Conservation (phyloP, 176 grass and related monocot species). For the Eremochloa ophiuroides region DNA sequence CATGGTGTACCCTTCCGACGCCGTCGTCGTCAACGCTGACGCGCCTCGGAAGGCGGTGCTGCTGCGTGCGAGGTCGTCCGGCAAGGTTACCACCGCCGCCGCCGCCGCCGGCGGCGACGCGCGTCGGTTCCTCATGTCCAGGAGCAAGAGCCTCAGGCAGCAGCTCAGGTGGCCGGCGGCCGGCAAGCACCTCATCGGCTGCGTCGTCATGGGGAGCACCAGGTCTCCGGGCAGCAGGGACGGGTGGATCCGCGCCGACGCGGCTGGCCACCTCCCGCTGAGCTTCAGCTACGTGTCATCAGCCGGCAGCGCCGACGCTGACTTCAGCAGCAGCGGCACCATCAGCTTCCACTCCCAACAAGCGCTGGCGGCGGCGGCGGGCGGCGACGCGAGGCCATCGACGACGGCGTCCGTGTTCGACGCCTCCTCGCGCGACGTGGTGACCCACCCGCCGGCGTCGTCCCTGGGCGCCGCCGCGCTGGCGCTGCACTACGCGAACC, state of each 20-base stretch:
- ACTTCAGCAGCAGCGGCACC: neutral
- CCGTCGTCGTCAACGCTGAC: neutral
- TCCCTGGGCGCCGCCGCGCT: constrained; percentile 54
- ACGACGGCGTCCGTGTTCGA: constrained; percentile 38
- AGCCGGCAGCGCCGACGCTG: neutral
- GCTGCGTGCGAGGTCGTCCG: constrained; percentile 24
- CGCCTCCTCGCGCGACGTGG: neutral
- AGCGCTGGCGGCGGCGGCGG: neutral
- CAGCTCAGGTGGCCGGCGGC: constrained; percentile 43
- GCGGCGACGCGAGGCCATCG: neutral
- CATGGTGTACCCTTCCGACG: constrained; percentile 45
- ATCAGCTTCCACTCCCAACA: neutral
- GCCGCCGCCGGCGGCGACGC: neutral
- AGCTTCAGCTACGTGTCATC: constrained; percentile 23
- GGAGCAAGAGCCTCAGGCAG: constrained; percentile 45
- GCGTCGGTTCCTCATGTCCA: constrained; percentile 11
- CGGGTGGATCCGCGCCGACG: constrained; percentile 29
- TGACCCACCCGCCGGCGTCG: constrained; percentile 22
- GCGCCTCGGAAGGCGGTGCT: neutral
- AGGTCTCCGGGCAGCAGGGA: constrained; percentile 30
- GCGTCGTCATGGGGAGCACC: constrained; percentile 34
- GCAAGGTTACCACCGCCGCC: neutral
- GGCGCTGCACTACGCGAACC: constrained; percentile 62
- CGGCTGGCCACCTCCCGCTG: neutral
- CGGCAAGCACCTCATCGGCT: constrained; percentile 44